Conservation (phyloP, 2,329 filamentous ascomycete genomes). For the Apiospora malaysiana region DNA sequence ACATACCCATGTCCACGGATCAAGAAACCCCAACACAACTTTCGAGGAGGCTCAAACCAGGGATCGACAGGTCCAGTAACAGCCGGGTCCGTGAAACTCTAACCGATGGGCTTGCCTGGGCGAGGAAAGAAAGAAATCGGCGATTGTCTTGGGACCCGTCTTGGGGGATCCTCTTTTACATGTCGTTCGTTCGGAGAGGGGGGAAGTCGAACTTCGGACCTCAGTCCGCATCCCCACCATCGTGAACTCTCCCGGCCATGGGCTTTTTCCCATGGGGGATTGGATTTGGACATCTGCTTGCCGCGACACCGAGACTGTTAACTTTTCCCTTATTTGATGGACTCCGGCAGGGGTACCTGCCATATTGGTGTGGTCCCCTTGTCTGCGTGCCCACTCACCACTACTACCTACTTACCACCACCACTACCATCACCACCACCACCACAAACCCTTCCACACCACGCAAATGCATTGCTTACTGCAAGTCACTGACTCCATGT, state of each 20-base stretch:
- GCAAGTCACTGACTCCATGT: constrained; percentile 4
- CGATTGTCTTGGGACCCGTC: neutral
- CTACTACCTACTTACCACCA: neutral
- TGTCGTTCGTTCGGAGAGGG: neutral
- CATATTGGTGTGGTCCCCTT: neutral
- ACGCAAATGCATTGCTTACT: neutral
- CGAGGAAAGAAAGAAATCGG: neutral
- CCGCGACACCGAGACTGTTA: neutral
- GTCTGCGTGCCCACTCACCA: neutral
- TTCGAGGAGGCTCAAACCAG: neutral
- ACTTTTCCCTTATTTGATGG: neutral
- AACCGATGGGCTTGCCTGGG: neutral
- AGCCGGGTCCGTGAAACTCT: neutral
- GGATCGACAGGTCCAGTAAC: constrained; percentile 12
- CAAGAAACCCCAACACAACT: neutral
- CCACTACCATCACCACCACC: neutral
- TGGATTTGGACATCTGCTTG: constrained; percentile 8
- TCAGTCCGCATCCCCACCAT: constrained; percentile 12
- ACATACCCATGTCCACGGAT: neutral
- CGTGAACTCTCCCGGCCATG: constrained; percentile 14
- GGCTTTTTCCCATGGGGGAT: neutral
- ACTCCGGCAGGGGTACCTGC: neutral
- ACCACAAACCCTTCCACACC: neutral
- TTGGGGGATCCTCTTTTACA: neutral
- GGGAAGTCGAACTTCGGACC: neutral